Conservation (phyloP, 2,329 filamentous ascomycete species). For the Xylariaceae sp. region DNA sequence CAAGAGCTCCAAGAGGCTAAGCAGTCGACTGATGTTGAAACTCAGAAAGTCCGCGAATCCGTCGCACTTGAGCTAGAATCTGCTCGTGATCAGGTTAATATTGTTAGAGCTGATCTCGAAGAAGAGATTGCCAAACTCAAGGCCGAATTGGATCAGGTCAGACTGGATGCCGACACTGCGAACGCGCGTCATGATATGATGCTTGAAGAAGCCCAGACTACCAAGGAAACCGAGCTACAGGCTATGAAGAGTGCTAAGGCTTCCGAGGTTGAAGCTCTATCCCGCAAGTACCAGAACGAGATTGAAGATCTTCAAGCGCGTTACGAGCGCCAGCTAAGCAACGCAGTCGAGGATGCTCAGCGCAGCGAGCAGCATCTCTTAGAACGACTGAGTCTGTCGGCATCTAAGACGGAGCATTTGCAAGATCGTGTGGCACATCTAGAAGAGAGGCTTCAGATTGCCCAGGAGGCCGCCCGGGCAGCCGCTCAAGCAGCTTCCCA, state of each 20-base stretch:
- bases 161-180: conserved; percentile 72
- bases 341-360: conserved; percentile 74
- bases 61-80: conserved; percentile 78
- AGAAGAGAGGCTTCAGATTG: conserved; percentile 86
- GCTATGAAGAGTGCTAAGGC: conserved; percentile 41
- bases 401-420: conserved; percentile 78
- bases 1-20: conserved; percentile 79
- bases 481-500: conserved; percentile 60
- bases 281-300: conserved; percentile 59
- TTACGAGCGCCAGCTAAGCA: conserved; percentile 68
- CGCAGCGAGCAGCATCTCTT: conserved; percentile 72
- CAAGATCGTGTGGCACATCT: conserved; percentile 80
- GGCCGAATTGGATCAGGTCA: conserved; percentile 69
- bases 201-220: conserved; percentile 71
- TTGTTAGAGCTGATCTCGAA: conserved; percentile 75
- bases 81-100: conserved; percentile 80
- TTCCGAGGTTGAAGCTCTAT: conserved; percentile 26
- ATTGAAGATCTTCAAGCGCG: conserved; percentile 70
- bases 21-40: conserved; percentile 72
- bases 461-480: conserved; percentile 78
- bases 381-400: conserved; percentile 74
- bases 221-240: conserved; percentile 52
- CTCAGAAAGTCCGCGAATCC: conserved; percentile 71
- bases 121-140: conserved; percentile 69
- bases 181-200: conserved; percentile 79